These are phyloP conservation scores for Tetraselmis chui DNA, from an alignment of 139 green algal genomes.

Conservation along the genomic window DNA sequence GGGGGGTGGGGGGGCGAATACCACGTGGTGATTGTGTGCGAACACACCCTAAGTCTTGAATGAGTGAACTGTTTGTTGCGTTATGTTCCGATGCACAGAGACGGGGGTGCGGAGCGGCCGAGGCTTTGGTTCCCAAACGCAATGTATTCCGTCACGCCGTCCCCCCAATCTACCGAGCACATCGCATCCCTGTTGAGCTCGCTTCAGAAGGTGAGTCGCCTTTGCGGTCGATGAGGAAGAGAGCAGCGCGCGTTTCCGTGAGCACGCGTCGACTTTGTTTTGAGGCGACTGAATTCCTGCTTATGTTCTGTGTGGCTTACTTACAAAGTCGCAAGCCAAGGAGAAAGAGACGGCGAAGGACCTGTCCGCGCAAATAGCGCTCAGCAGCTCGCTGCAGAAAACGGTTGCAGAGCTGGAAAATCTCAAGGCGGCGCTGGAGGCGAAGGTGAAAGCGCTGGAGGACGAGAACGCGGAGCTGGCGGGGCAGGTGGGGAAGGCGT, in stretches of 20 bases:
- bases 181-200: background rate
- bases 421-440: background rate
- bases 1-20: too few relatives aligned
- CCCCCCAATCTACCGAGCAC: background rate
- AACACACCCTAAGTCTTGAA: too few relatives aligned
- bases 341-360: background rate
- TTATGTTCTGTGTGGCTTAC: too few relatives aligned
- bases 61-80: too few relatives aligned
- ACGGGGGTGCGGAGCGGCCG: background rate
- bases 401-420: too few relatives aligned
- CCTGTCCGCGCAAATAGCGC: background rate
- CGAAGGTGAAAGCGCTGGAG: background rate
- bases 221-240: too few relatives aligned
- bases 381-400: background rate
- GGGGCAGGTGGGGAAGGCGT: background rate
- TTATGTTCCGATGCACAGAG: background rate
- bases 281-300: too few relatives aligned
- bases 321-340: too few relatives aligned
- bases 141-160: background rate
- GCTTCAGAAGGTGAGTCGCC: background rate
- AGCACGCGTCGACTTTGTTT: too few relatives aligned
- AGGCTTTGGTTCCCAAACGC: background rate
- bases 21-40: too few relatives aligned
- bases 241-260: too few relatives aligned
- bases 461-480: background rate